A percentile compares a stretch with the other conserved stretches of the same genome.
Evolutionary conservation across 192 early-diverging fungal genomes (phyloP).

Genomic region (Lobulomyces angularis): DNA sequence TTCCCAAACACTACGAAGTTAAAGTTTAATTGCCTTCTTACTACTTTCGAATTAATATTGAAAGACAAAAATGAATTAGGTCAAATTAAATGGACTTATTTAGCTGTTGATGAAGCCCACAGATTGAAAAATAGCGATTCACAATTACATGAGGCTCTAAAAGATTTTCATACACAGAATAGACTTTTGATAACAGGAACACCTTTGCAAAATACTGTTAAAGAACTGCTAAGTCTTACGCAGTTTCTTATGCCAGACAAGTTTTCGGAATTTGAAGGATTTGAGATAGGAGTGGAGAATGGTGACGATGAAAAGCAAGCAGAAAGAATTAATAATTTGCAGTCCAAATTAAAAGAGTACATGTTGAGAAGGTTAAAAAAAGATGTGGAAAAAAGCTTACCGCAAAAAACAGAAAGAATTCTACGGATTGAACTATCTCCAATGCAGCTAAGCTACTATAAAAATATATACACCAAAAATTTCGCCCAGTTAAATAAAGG

Average conservation of each 20-base stretch:
- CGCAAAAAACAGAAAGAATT: constrained; percentile 90
- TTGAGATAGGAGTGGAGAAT: constrained; percentile 71
- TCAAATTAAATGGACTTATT: constrained; percentile 77
- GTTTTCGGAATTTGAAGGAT: constrained; percentile 54
- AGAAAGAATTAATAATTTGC: constrained; percentile 76
- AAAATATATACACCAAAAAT: constrained; percentile 88
- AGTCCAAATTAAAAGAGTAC: constrained; percentile 67
- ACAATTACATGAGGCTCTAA: constrained; percentile 83
- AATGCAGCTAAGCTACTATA: constrained; percentile 87
- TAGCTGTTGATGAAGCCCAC: constrained; percentile 97
- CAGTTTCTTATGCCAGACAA: constrained; percentile 88
- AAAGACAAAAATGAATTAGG: constrained; percentile 77
- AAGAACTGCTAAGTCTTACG: constrained; percentile 81
- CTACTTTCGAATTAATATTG: constrained; percentile 88
- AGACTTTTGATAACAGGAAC: constrained; percentile 95
- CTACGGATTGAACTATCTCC: constrained; percentile 83
- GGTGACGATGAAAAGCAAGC: constrained; percentile 47
- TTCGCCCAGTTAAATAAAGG: constrained; percentile 74
- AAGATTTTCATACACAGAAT: constrained; percentile 75
- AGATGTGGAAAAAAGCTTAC: constrained; percentile 95
- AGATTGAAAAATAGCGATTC: constrained; percentile 91
- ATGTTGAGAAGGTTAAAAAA: constrained; percentile 96
- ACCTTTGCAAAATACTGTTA: constrained; percentile 94
- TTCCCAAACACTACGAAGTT: constrained; percentile 26
- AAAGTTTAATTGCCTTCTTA: constrained; percentile 87